Percentiles rank a stretch among this genome's conserved stretches.
phyloP scores from a whole-genome alignment of 2,329 filamentous ascomycete species.

The Phaeomoniella chlamydospora region DNA sequence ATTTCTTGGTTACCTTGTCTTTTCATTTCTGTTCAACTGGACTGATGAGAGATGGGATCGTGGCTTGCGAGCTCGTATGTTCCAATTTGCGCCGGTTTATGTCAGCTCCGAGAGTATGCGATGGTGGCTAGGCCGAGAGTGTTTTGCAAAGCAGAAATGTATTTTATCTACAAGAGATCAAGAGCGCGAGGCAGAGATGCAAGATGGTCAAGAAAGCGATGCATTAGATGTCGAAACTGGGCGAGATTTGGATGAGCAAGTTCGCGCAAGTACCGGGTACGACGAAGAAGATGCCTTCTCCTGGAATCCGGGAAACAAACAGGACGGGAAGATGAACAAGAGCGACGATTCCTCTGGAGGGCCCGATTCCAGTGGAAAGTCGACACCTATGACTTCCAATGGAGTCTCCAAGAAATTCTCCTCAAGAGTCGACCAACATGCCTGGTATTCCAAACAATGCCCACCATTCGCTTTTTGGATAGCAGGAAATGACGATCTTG shows the following conservation, averaged over 20 bases:
- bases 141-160: conserved; percentile 74
- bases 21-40: conserved; percentile 83
- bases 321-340: conserved; percentile 1
- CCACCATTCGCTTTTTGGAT: conserved; percentile 86
- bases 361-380: conserved; percentile 2
- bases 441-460: conserved; percentile 70
- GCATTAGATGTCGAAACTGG: conserved; percentile 1
- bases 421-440: conserved; percentile 42
- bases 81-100: conserved; percentile 84
- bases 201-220: conserved; percentile 11
- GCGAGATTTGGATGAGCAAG: neutral
- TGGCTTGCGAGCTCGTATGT: conserved; percentile 64
- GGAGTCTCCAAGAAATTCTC: conserved; percentile 17
- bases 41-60: conserved; percentile 73
- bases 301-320: neutral
- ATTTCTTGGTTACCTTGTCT: conserved; percentile 73
- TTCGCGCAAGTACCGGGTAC: neutral
- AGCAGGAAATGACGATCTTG: conserved; percentile 66
- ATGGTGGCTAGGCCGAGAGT: conserved; percentile 86
- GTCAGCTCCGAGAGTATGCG: conserved; percentile 82
- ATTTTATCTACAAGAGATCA: conserved; percentile 69
- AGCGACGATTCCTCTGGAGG: conserved; percentile 1
- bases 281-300: conserved; percentile 4
- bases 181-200: conserved; percentile 42
- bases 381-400: conserved; percentile 1